These are phyloP conservation scores for Rhodosporidiobolus sp. DNA, from an alignment of 768 basidiomycete species.

Conservation along the genomic window DNA sequence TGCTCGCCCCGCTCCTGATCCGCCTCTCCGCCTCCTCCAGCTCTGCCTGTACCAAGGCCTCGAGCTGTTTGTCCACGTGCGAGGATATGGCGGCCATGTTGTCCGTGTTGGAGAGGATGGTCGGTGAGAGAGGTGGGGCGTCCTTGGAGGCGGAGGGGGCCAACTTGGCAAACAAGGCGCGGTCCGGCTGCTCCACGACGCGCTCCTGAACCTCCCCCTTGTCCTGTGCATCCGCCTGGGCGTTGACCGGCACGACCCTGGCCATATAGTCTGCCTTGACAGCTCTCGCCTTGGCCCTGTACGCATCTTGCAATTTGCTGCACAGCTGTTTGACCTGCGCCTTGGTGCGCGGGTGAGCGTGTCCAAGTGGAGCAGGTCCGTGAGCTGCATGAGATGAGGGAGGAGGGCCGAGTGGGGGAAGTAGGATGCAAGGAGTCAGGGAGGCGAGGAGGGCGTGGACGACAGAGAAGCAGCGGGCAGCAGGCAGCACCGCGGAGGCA, in stretches of 20 bases:
- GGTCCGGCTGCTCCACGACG: neutral
- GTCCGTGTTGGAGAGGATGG: slow-evolving; percentile 23
- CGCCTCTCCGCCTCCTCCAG: neutral
- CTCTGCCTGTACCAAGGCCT: neutral
- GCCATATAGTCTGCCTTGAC: slow-evolving; percentile 30
- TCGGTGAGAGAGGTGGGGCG: neutral
- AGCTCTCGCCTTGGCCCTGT: neutral
- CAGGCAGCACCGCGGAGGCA: no score
- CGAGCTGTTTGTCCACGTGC: neutral
- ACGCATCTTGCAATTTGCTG: slow-evolving; percentile 17
- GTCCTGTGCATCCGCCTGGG: neutral
- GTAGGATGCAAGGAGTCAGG: neutral
- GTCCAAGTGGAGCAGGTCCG: neutral
- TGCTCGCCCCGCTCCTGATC: neutral
- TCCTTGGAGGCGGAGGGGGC: neutral
- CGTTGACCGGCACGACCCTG: neutral
- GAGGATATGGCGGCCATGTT: slow-evolving; percentile 2
- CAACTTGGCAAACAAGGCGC: neutral
- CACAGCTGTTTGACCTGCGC: slow-evolving; percentile 1
- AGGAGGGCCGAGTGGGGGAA: slow-evolving; percentile 3
- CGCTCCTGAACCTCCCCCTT: neutral
- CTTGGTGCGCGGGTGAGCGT: neutral
- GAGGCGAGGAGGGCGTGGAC: no score
- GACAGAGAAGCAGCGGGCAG: no score
- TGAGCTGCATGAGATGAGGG: neutral